These are phyloP conservation scores for Neonectria hederae DNA, from an alignment of 2,329 filamentous ascomycete species.

Conservation along the genomic window DNA sequence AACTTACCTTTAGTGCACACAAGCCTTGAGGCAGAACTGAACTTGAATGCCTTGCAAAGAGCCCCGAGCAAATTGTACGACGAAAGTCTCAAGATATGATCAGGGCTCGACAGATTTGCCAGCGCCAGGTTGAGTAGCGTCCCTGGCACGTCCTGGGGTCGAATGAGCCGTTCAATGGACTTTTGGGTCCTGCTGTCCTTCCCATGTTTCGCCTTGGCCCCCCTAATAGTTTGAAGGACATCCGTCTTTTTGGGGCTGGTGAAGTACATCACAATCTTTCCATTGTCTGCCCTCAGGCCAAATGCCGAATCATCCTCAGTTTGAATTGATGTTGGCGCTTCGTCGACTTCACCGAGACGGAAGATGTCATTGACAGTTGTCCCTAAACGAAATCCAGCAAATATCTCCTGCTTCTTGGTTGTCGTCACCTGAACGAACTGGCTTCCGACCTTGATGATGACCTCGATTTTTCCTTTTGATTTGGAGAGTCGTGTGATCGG, in stretches of 20 bases:
- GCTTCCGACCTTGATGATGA: conserved; percentile 73
- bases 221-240: conserved; percentile 70
- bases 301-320: conserved; percentile 74
- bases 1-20: conserved; percentile 68
- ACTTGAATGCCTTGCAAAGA: conserved; percentile 74
- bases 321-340: conserved; percentile 70
- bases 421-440: conserved; percentile 77
- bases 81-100: conserved; percentile 67
- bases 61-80: conserved; percentile 75
- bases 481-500: conserved; percentile 72
- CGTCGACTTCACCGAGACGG: conserved; percentile 72
- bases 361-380: conserved; percentile 77
- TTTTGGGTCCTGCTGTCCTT: conserved; percentile 70
- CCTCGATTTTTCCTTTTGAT: conserved; percentile 75
- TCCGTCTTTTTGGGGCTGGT: conserved; percentile 72
- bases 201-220: conserved; percentile 70
- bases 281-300: conserved; percentile 72
- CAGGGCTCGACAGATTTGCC: conserved; percentile 71
- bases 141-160: conserved; percentile 76
- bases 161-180: conserved; percentile 70
- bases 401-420: conserved; percentile 73
- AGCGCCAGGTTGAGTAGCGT: conserved; percentile 74
- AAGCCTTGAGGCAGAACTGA: conserved; percentile 68
- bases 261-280: conserved; percentile 78
- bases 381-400: conserved; percentile 68